Conservation (phyloP, 2,329 filamentous ascomycete genomes). For the Chaetothyriales sp. region DNA sequence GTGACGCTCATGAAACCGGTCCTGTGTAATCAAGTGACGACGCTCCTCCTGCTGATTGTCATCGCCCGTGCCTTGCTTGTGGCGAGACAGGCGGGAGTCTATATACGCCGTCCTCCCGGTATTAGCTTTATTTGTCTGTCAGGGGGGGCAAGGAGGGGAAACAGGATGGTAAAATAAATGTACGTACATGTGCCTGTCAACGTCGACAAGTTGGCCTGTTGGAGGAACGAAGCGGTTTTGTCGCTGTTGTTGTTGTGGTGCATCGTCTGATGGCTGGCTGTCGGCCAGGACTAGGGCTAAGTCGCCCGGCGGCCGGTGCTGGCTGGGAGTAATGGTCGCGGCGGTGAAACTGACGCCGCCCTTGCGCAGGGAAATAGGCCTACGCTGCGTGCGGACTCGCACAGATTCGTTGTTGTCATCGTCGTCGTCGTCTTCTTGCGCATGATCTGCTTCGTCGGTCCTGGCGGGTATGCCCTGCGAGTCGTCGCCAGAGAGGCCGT, state of each 20-base stretch:
- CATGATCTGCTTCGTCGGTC: not conserved
- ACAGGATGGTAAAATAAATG: conserved; percentile 2
- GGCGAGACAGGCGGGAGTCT: conserved; percentile 32
- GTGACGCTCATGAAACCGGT: not conserved
- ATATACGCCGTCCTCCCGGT: conserved; percentile 50
- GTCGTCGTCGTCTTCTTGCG: not conserved
- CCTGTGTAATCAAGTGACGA: no score
- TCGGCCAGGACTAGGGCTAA: conserved; percentile 6
- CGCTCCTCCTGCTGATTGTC: not conserved
- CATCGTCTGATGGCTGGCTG: conserved; percentile 25
- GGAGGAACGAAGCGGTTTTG: conserved; percentile 41
- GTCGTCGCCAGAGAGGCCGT: not conserved
- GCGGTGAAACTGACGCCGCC: conserved; percentile 13
- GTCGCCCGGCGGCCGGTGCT: not conserved
- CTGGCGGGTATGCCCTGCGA: not conserved
- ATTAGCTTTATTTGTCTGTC: conserved; percentile 35
- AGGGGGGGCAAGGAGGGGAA: conserved; percentile 1
- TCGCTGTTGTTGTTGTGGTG: conserved; percentile 1
- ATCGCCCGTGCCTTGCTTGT: not conserved
- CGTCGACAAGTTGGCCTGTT: conserved; percentile 42
- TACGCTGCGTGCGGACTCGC: conserved; percentile 6
- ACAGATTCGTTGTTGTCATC: conserved; percentile 5
- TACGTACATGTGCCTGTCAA: conserved; percentile 50
- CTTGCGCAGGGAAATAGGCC: conserved; percentile 4
- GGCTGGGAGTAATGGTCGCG: not conserved